Evolutionary conservation across 2,329 filamentous ascomycete species (phyloP), one percentile per base, ranked within the genome.

Genomic region (Calonectria fujianensis): DNA sequence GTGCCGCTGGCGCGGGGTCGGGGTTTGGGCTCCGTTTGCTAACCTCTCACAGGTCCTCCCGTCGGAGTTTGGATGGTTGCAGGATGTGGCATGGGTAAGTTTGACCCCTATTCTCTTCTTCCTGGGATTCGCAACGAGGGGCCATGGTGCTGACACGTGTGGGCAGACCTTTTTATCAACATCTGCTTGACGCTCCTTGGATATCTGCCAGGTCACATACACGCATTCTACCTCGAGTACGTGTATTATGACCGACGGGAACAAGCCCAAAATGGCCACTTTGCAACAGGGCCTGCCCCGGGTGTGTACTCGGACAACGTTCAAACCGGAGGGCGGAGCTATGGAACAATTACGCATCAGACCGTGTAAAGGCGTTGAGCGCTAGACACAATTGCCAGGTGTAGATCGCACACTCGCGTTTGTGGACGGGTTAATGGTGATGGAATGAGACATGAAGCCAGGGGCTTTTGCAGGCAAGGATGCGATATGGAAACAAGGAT

Each of bases 161-260:
- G 27, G 52, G 84, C 85, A 79, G 93, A 94, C 80, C 84, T 94
- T 41, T 87, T 92, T 68, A 90, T 94, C 85, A 94, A 94, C 83
- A 90, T 94, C 79, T 88, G 90, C 78, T 85, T 94, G 76, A 94
- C 93, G 0, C 80, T 94, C 35, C 88, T 94, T 29, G 92, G 92
- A n/a, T 94, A 93, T 83, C 85, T 97, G 66, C 95, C 95, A 0
- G 95, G 94, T 10, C 93, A 95, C 78, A 90, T 96, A 52, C 93
- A 96, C 83, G 94, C 94, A 54, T 96, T 96, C 84, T 97, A 96
- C 83, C 79, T 95, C 75, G 92, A 96, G 85, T 97, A 96, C 83
- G 88, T 97, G 76, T 98, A 96, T 87, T 96, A 93, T 84, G 91
- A 95, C 80, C 93, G 93, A 50, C 90, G 89, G 69, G 92, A 95